These are phyloP conservation scores for Leccinellum luteum DNA, from an alignment of 768 basidiomycete genomes.

Conservation along the genomic window DNA sequence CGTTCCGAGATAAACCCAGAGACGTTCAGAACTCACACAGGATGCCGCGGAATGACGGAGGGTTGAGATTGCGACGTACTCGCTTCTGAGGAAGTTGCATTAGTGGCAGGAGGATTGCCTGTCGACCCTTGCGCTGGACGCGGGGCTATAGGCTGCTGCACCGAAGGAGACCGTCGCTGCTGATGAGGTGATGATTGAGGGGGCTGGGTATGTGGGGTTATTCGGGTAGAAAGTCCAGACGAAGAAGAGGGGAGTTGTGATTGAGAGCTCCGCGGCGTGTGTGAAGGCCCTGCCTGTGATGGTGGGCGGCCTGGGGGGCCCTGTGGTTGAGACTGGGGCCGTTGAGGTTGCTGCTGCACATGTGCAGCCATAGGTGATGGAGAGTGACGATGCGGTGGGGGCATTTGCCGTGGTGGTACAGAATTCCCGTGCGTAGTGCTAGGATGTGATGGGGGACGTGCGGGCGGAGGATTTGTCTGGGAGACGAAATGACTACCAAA, in stretches of 20 bases:
- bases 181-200: constrained; percentile 33
- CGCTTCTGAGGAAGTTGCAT: constrained; percentile 26
- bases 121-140: constrained; percentile 32
- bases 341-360: constrained; percentile 38
- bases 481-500: constrained; percentile 35
- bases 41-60: background rate
- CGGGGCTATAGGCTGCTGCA: constrained; percentile 37
- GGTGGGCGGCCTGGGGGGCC: constrained; percentile 47
- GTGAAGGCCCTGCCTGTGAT: constrained; percentile 46
- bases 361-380: constrained; percentile 43
- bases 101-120: constrained; percentile 22
- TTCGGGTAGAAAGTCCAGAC: constrained; percentile 30
- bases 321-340: constrained; percentile 63
- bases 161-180: constrained; percentile 33
- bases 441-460: constrained; percentile 46
- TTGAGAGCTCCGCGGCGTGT: constrained; percentile 44
- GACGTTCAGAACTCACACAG: constrained; percentile 25
- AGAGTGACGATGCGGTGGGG: constrained; percentile 43
- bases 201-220: constrained; percentile 35
- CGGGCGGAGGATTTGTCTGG: constrained; percentile 39
- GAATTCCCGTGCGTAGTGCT: constrained; percentile 29
- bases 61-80: background rate
- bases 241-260: constrained; percentile 34
- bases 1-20: background rate
- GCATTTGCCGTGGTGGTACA: constrained; percentile 33